A percentile compares a stretch with the other conserved stretches of the same genome.
Evolutionary conservation across 2,329 filamentous ascomycete species (phyloP).

Genomic region (Penicillium sclerotiorum): DNA sequence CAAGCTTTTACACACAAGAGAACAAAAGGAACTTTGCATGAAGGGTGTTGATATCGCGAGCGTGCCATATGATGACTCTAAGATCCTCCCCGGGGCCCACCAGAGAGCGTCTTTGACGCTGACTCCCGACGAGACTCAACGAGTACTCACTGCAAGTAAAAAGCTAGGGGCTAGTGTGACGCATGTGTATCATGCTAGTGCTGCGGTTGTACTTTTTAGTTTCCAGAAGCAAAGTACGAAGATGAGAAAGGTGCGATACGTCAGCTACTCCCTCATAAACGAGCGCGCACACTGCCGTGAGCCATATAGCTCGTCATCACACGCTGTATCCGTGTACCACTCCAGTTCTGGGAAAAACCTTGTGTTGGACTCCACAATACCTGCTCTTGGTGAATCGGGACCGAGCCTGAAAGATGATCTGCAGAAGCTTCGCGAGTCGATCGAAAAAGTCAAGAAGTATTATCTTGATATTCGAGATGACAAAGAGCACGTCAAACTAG

Average conservation of each 20-base stretch:
- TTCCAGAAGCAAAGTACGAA: conserved; percentile 11
- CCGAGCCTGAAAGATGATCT: neutral
- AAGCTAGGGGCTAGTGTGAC: conserved; percentile 20
- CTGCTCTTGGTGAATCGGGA: conserved; percentile 1
- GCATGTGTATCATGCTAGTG: conserved; percentile 29
- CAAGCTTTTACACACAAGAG: conserved; percentile 9
- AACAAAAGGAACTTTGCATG: conserved; percentile 15
- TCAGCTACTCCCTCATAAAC: conserved; percentile 29
- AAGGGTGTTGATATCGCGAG: conserved; percentile 20
- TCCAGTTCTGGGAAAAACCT: conserved; percentile 27
- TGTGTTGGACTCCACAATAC: conserved; percentile 22
- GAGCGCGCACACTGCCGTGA: conserved; percentile 22
- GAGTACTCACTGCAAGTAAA: conserved; percentile 18
- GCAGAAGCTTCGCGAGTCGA: conserved; percentile 13
- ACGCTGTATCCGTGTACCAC: conserved; percentile 27
- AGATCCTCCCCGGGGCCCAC: conserved; percentile 20
- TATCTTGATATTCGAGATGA: conserved; percentile 24
- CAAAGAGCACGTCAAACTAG: conserved; percentile 20
- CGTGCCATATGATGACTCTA: conserved; percentile 16
- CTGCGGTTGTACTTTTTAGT: conserved; percentile 22
- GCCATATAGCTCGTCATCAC: conserved; percentile 20
- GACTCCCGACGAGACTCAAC: conserved; percentile 11
- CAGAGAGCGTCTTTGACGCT: conserved; percentile 23
- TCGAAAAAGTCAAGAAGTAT: conserved; percentile 18
- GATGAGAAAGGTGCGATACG: conserved; percentile 24